Conservation (phyloP, 768 basidiomycete genomes). For the Kondoa subrosea region DNA sequence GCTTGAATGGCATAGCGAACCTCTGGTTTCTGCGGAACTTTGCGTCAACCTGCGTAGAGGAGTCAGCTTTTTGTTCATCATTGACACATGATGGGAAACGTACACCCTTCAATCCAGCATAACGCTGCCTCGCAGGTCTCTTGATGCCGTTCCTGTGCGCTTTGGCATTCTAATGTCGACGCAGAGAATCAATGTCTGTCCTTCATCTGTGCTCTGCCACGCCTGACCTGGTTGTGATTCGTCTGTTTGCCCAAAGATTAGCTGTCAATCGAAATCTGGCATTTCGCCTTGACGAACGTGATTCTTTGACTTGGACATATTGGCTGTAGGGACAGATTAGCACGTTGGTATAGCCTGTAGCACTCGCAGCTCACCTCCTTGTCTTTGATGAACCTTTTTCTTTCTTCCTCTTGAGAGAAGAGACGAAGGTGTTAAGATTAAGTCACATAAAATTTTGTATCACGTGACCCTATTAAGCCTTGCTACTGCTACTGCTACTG, state of each 20-base stretch:
- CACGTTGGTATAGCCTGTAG: too few relatives aligned
- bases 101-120: constrained; percentile 76
- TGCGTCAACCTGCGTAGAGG: constrained; percentile 47
- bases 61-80: not conserved
- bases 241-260: not conserved
- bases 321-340: not conserved
- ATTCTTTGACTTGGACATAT: constrained; percentile 98
- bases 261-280: not conserved
- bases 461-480: too few relatives aligned
- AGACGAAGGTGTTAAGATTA: too few relatives aligned
- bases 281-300: constrained; percentile 29
- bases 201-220: not conserved
- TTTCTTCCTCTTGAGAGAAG: too few relatives aligned
- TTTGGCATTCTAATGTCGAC: constrained; percentile 49
- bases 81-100: constrained; percentile 36
- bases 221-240: not conserved
- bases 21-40: constrained; percentile 75
- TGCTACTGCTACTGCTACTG: too few relatives aligned
- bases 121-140: constrained; percentile 50
- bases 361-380: too few relatives aligned
- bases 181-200: not conserved
- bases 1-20: constrained; percentile 47
- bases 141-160: constrained; percentile 95
- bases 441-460: too few relatives aligned
- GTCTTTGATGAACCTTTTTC: too few relatives aligned